Evolutionary conservation across 208 protist species (phyloP).

Genomic region (Endotrypanum monterogeii): DNA sequence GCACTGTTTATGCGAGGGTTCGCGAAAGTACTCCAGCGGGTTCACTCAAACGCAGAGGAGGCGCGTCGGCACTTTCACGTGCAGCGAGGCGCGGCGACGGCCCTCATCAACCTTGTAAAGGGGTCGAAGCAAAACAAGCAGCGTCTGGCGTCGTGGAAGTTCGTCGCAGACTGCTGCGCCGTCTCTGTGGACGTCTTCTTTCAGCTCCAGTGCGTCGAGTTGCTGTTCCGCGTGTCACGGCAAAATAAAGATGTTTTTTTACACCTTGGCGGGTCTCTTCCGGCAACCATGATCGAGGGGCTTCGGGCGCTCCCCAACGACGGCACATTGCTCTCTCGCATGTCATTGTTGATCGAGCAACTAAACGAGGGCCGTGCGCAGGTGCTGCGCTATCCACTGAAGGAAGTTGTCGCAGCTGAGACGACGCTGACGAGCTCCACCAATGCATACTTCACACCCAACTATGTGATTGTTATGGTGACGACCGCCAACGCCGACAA

Average conservation of each 20-base stretch:
- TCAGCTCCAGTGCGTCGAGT: slow-evolving; percentile 90
- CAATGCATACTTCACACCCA: slow-evolving; percentile 77
- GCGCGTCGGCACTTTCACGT: slow-evolving; percentile 57
- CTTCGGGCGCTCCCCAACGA: slow-evolving; percentile 75
- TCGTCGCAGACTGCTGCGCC: slow-evolving; percentile 71
- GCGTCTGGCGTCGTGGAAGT: slow-evolving; percentile 71
- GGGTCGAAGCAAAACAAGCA: slow-evolving; percentile 88
- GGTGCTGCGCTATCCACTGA: slow-evolving; percentile 69
- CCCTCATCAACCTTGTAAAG: slow-evolving; percentile 92
- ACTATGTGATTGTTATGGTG: slow-evolving; percentile 85
- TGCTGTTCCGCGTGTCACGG: slow-evolving; percentile 85
- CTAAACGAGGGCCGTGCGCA: slow-evolving; percentile 64
- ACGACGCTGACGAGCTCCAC: slow-evolving; percentile 64
- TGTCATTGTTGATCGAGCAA: slow-evolving; percentile 70
- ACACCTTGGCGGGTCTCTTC: slow-evolving; percentile 41
- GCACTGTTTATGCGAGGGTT: slow-evolving; percentile 75
- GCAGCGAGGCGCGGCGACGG: slow-evolving; percentile 74
- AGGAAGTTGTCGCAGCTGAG: slow-evolving; percentile 64
- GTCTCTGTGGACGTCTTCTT: slow-evolving; percentile 89
- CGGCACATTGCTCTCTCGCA: slow-evolving; percentile 62
- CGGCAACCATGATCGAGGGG: slow-evolving; percentile 38
- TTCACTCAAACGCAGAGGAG: slow-evolving; percentile 57
- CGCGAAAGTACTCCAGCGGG: slow-evolving; percentile 53
- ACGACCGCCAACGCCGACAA: slow-evolving; percentile 82
- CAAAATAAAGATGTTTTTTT: slow-evolving; percentile 64